Conservation (phyloP, 768 basidiomycete genomes). For the Heimioporus sp. region DNA sequence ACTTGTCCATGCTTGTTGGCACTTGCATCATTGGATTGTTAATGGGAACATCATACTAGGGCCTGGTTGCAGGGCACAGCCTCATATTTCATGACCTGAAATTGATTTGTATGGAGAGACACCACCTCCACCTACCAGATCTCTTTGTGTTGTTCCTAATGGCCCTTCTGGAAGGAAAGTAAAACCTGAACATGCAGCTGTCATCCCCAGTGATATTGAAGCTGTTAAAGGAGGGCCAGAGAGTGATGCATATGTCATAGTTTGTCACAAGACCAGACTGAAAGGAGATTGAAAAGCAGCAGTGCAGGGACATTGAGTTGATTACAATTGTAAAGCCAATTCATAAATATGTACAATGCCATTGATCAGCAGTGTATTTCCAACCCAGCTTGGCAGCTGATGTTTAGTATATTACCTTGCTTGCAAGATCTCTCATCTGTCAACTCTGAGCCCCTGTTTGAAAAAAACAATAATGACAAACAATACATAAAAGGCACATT, state of each 20-base stretch:
- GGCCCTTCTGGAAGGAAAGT: slow-evolving; percentile 8
- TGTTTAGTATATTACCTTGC: too few species aligned
- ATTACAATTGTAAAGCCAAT: not conserved
- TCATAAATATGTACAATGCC: not conserved
- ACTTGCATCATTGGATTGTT: slow-evolving; percentile 88
- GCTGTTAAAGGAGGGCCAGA: slow-evolving; percentile 55
- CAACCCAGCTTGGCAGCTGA: not conserved
- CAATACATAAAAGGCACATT: too few species aligned
- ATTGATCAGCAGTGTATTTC: not conserved
- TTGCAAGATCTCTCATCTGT: too few species aligned
- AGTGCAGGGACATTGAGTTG: slow-evolving; percentile 2
- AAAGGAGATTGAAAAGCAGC: slow-evolving; percentile 18
- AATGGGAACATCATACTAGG: slow-evolving; percentile 84
- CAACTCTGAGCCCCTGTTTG: too few species aligned
- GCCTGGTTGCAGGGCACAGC: slow-evolving; percentile 76
- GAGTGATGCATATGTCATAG: slow-evolving; percentile 58
- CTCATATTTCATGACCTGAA: slow-evolving; percentile 65
- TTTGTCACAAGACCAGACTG: slow-evolving; percentile 51
- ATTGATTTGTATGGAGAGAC: slow-evolving; percentile 50
- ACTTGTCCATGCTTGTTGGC: slow-evolving; percentile 86
- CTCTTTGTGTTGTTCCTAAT: not conserved
- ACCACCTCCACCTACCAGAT: not conserved
- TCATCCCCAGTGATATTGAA: slow-evolving; percentile 52
- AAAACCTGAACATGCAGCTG: slow-evolving; percentile 10
- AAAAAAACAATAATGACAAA: too few species aligned